phyloP scores from a whole-genome alignment of 495 filamentous ascomycete species.

The Daldinia vernicosa region DNA sequence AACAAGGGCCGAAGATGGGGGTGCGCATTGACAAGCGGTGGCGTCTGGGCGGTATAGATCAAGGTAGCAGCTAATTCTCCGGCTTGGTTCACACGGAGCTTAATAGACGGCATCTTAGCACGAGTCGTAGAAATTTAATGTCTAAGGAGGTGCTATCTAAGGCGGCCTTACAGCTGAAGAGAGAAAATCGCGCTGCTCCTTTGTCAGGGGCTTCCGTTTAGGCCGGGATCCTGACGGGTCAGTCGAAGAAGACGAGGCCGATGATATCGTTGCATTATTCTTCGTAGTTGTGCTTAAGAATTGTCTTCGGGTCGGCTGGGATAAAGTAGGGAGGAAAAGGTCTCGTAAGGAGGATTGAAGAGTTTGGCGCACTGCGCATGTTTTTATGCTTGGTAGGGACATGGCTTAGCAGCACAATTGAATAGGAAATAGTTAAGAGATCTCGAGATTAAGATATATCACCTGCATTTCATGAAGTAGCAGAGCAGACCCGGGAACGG shows the following conservation, averaged over 20 bases:
- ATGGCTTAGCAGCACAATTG: constrained; percentile 6
- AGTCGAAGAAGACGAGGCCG: constrained; percentile 18
- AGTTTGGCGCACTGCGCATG: constrained; percentile 11
- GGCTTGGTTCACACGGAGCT: constrained; percentile 88
- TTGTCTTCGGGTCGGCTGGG: constrained; percentile 2
- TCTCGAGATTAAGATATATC: neutral
- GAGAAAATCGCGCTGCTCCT: constrained; percentile 76
- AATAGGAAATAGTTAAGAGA: neutral
- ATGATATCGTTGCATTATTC: constrained; percentile 12
- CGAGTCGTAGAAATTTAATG: constrained; percentile 19
- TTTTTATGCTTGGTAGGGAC: constrained; percentile 24
- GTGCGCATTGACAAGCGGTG: constrained; percentile 75
- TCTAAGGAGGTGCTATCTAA: constrained; percentile 10
- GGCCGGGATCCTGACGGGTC: constrained; percentile 45
- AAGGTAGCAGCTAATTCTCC: constrained; percentile 87
- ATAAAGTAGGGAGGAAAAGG: constrained; percentile 9
- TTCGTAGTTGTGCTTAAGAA: constrained; percentile 23
- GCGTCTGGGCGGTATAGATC: constrained; percentile 84
- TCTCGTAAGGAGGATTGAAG: constrained; percentile 8
- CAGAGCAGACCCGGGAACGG: neutral
- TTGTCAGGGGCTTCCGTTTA: constrained; percentile 66
- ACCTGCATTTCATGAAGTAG: neutral
- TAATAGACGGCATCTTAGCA: constrained; percentile 21
- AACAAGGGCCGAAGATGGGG: constrained; percentile 89
- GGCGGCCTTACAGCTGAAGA: constrained; percentile 69